phyloP scores from a whole-genome alignment of 2,329 filamentous ascomycete species.

The Trichoderma sp. region DNA sequence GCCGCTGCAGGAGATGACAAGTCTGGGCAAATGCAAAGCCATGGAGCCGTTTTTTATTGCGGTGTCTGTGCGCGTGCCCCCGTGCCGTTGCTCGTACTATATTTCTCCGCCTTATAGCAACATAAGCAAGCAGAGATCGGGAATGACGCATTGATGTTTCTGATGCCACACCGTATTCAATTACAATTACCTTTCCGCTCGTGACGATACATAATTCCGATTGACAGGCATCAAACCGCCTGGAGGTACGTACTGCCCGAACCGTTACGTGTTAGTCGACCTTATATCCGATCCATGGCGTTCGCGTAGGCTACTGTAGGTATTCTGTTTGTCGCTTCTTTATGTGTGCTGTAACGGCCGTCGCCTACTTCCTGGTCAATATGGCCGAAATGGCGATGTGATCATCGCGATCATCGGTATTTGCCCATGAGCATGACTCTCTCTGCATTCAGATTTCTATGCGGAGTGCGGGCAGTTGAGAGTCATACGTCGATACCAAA shows the following conservation, averaged over 20 bases:
- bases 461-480: not conserved
- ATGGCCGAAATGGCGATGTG: not conserved
- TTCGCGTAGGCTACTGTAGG: not conserved
- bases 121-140: not conserved
- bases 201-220: not conserved
- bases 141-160: not conserved
- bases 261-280: not conserved
- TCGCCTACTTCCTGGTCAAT: not conserved
- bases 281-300: not conserved
- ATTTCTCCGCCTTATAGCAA: not conserved
- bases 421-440: not conserved
- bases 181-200: not conserved
- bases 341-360: not conserved
- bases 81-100: not conserved
- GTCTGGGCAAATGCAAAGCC: constrained; percentile 1
- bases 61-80: not conserved
- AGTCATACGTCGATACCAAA: not conserved
- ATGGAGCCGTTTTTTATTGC: not conserved
- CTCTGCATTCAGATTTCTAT: not conserved
- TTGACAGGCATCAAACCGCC: not conserved
- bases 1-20: constrained; percentile 1
- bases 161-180: not conserved
- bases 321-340: not conserved
- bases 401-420: not conserved
- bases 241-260: not conserved